Conservation (phyloP, 176 grass and related monocot genomes). For the Oryza brachyantha region DNA sequence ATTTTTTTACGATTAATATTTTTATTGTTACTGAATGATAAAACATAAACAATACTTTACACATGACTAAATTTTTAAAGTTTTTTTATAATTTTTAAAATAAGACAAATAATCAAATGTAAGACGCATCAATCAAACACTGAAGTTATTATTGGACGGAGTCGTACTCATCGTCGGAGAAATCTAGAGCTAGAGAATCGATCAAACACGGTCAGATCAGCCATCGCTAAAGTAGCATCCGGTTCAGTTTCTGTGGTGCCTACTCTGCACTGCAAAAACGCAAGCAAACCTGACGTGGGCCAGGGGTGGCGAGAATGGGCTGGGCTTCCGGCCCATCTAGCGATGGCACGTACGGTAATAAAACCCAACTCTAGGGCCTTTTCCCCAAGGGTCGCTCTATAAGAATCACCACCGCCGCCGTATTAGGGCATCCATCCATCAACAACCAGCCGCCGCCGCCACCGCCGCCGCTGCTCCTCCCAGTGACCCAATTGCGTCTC, state of each 20-base stretch:
- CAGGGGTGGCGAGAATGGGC: neutral
- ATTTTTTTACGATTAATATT: no score
- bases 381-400: neutral
- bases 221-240: neutral
- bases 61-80: no score
- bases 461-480: no score
- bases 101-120: no score
- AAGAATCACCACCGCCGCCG: neutral
- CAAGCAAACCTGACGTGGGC: neutral
- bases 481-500: neutral
- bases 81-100: no score
- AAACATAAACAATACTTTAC: no score
- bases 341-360: neutral
- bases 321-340: neutral
- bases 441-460: neutral
- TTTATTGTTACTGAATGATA: no score
- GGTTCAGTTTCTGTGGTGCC: neutral
- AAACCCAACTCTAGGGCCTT: neutral
- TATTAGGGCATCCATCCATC: neutral
- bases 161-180: neutral
- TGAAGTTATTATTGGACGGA: no score
- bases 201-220: neutral
- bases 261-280: neutral
- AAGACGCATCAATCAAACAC: no score
- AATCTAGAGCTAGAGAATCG: neutral